Evolutionary conservation across 179 eudicot species (phyloP).

Genomic region (Vitellaria paradoxa): DNA sequence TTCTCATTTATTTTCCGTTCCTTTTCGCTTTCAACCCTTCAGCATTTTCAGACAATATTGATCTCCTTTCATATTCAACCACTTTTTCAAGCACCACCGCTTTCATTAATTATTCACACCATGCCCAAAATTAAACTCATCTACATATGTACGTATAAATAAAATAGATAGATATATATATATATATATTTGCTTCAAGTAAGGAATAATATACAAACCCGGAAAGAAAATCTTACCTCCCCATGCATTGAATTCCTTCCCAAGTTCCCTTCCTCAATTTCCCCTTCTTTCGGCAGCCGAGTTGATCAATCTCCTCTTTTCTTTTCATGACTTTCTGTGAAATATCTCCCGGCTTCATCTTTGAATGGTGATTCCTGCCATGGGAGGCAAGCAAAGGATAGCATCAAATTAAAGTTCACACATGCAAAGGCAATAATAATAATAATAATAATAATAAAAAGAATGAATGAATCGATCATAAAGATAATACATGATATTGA

Average conservation of each 20-base stretch:
- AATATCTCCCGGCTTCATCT: not conserved
- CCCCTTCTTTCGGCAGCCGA: not conserved
- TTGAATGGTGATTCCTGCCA: conserved; percentile 9
- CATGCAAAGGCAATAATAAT: no score
- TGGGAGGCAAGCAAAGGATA: conserved; percentile 15
- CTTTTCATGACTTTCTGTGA: not conserved
- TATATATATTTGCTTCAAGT: not conserved
- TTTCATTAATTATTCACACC: not conserved
- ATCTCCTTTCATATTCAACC: not conserved
- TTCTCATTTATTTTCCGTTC: not conserved
- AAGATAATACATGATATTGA: no score
- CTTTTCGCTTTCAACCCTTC: no score
- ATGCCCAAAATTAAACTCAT: not conserved
- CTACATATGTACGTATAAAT: not conserved
- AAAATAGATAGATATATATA: no score
- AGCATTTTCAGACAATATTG: no score
- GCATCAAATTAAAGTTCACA: not conserved
- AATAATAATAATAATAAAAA: no score
- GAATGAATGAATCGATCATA: no score
- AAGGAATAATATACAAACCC: conserved; percentile 7
- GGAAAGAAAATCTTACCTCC: not conserved
- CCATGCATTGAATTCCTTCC: not conserved
- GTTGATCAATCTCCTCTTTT: not conserved
- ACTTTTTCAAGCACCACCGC: not conserved
- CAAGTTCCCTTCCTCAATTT: not conserved